Evolutionary conservation across 768 basidiomycete species (phyloP), one percentile per base, ranked within the genome.

Genomic region (Crepidotus variabilis): DNA sequence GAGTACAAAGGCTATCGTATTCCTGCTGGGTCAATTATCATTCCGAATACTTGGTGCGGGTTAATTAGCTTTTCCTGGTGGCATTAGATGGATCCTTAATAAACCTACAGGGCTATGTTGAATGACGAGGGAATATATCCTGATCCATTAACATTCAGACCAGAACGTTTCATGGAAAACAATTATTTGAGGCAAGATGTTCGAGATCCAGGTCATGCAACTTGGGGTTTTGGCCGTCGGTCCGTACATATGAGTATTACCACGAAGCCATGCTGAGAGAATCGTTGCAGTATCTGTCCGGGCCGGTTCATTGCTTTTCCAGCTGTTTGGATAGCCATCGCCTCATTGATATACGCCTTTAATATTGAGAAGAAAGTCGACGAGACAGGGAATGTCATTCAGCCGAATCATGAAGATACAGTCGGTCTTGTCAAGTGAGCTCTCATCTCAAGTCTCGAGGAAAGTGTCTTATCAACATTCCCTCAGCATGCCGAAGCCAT

Each of bases 121-220:
- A 83, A 82, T 54, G 80, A 86, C 61, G 75, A 76, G 52, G 65
- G 60, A 2, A 68, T 72, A 43, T 87, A 83, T 67, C 75, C 77
- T 6, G 74, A 85, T 33, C 77, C 85, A 4, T 74, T 74, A 55
- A 60, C 61, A 6, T 85, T 85, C 69, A 72, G 75, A 22, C 85
- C 86, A 6, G 81, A 84, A 57, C 74, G 85, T 36, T 83, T 81
- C 69, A 63, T 87, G 47, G 68, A 51, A 7, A 32, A 62, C 33
- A 63, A 62, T 11, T 51, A 60, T 8, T 18, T 53, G 20, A 45
- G 50, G 11, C 47, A 32, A 46, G 48, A 45, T 47, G 54, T 43
- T 22, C 50, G 32, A 36, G 62, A 66, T 18, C 65, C 68, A 39
- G 63, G 62, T 23, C 65, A 64, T 34, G 54, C 57, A 20, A 49